Conservation (phyloP, 257 asterid genomes). For the Verbascum thapsus region DNA sequence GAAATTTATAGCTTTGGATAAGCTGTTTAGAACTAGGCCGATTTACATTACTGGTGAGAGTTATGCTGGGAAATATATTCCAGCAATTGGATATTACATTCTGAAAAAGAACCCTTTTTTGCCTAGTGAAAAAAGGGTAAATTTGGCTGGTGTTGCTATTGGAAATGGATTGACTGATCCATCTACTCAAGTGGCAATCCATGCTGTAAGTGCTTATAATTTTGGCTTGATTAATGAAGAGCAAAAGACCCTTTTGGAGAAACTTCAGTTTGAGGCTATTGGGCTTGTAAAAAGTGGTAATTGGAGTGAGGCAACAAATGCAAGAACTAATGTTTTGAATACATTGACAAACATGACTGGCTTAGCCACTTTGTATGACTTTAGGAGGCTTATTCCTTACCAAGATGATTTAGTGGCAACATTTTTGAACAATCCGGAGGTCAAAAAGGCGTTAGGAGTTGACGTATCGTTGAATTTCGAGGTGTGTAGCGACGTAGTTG, state of each 20-base stretch:
- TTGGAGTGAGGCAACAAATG: slow-evolving; percentile 66
- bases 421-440: slow-evolving; percentile 52
- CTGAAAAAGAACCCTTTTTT: slow-evolving; percentile 42
- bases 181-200: slow-evolving; percentile 62
- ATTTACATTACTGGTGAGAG: slow-evolving; percentile 76
- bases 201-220: slow-evolving; percentile 60
- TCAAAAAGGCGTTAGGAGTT: slow-evolving; percentile 58
- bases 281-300: slow-evolving; percentile 36
- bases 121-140: slow-evolving; percentile 38
- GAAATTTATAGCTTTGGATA: slow-evolving; percentile 47
- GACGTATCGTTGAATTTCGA: slow-evolving; percentile 47
- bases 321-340: slow-evolving; percentile 46
- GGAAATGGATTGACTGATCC: slow-evolving; percentile 89
- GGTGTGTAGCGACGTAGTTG: slow-evolving; percentile 60
- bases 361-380: slow-evolving; percentile 71
- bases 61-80: slow-evolving; percentile 81
- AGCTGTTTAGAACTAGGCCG: slow-evolving; percentile 49
- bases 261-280: slow-evolving; percentile 55
- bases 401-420: slow-evolving; percentile 50
- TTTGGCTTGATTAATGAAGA: slow-evolving; percentile 68
- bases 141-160: slow-evolving; percentile 74
- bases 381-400: slow-evolving; percentile 59
- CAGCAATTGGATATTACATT: slow-evolving; percentile 65
- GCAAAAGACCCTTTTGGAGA: slow-evolving; percentile 54
- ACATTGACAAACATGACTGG: slow-evolving; percentile 70